Evolutionary conservation across 768 basidiomycete genomes (phyloP).

Genomic region (Leccinum boreale): DNA sequence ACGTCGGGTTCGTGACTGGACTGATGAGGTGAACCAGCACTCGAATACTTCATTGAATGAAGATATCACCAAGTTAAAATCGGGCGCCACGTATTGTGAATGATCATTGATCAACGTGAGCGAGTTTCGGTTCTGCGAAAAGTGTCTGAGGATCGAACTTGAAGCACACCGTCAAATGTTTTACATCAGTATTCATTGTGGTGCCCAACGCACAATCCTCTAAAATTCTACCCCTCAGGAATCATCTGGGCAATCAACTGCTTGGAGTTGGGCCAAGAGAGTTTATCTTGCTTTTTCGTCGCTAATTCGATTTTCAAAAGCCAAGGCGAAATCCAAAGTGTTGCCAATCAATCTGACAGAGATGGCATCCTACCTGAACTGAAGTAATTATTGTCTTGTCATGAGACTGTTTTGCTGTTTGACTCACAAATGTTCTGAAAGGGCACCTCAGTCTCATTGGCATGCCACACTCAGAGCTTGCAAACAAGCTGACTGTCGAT

Average conservation of each 20-base stretch:
- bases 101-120: too few relatives aligned
- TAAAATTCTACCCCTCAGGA: constrained; percentile 12
- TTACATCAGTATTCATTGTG: constrained; percentile 40
- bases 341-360: neutral
- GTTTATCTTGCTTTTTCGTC: constrained; percentile 4
- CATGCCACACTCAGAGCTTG: neutral
- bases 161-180: constrained; percentile 61
- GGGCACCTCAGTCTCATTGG: neutral
- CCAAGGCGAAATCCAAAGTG: neutral
- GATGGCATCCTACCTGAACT: constrained; percentile 1
- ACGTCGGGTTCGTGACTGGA: constrained; percentile 77
- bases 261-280: constrained; percentile 14
- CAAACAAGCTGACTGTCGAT: neutral
- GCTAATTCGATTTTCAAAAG: neutral
- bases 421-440: neutral
- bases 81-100: too few relatives aligned
- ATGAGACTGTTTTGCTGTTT: neutral
- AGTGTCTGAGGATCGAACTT: constrained; percentile 43
- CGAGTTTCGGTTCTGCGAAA: too few relatives aligned
- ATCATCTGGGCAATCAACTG: constrained; percentile 3
- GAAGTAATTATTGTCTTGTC: constrained; percentile 1
- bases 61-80: too few relatives aligned
- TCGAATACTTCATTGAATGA: too few relatives aligned
- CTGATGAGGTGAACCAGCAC: too few relatives aligned
- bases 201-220: neutral